A percentile compares a stretch with the other conserved stretches of the same genome.
phyloP scores from a whole-genome alignment of 78 protist genomes.

The Anaeramoeba ignava region DNA sequence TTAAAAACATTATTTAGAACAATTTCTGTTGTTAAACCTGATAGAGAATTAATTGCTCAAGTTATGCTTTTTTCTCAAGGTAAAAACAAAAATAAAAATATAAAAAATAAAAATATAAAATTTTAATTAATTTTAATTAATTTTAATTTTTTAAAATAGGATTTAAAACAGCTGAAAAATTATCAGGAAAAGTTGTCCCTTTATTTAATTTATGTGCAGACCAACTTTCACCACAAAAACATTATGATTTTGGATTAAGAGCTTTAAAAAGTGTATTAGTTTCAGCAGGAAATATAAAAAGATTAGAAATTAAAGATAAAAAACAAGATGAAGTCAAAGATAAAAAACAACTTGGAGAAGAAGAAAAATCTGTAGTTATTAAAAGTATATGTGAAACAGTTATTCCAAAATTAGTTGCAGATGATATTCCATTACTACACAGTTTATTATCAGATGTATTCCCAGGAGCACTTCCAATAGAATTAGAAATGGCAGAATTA shows the following conservation, averaged over 20 bases:
- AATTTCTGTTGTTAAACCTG: conserved; percentile 72
- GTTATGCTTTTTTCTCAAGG: conserved; percentile 65
- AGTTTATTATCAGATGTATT: conserved; percentile 69
- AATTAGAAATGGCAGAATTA: neutral
- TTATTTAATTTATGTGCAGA: conserved; percentile 80
- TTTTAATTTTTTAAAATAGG: no score
- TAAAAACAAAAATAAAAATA: conserved; percentile 38
- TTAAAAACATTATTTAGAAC: conserved; percentile 79
- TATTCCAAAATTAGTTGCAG: conserved; percentile 3
- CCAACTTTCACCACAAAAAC: conserved; percentile 70
- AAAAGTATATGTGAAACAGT: conserved; percentile 47
- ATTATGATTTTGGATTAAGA: conserved; percentile 85
- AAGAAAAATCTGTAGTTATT: conserved; percentile 23
- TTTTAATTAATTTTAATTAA: conserved; percentile 54
- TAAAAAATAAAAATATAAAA: conserved; percentile 59
- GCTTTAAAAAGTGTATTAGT: conserved; percentile 75
- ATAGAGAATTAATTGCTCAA: conserved; percentile 52
- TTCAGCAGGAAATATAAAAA: conserved; percentile 54
- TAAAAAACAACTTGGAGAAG: neutral
- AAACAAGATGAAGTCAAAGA: conserved; percentile 47
- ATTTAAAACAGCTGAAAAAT: conserved; percentile 70
- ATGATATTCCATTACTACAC: conserved; percentile 67
- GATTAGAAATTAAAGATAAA: conserved; percentile 1
- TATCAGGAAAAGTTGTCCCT: conserved; percentile 82
- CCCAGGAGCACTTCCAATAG: conserved; percentile 42